These are phyloP conservation scores for Chlorella variabilis DNA, from an alignment of 163 green algal species.

Conservation along the genomic window DNA sequence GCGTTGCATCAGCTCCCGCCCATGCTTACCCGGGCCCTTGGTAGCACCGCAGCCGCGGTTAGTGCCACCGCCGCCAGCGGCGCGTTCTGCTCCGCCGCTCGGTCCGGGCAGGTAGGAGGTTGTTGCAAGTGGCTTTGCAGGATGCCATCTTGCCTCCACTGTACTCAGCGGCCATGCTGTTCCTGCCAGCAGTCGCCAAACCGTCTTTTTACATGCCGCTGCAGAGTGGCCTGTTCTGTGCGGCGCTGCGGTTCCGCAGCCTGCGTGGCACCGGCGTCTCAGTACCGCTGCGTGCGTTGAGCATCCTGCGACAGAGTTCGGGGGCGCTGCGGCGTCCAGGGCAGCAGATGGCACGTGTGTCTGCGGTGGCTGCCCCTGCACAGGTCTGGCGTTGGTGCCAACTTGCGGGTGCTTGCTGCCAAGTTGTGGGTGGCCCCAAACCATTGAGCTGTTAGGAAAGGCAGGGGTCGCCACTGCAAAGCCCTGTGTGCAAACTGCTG, in stretches of 20 bases:
- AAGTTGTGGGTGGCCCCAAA: too few species aligned
- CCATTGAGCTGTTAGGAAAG: too few species aligned
- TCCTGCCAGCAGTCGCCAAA: too few species aligned
- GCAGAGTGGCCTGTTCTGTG: background rate
- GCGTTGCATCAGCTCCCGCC: background rate
- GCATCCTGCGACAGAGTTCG: background rate
- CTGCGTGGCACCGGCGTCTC: background rate
- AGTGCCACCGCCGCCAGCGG: conserved; percentile 8
- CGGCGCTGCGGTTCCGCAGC: conserved; percentile 3
- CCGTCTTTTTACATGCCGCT: too few species aligned
- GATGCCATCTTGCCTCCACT: too few species aligned
- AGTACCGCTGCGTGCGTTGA: conserved; percentile 1
- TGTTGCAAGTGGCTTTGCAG: background rate
- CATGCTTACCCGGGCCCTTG: background rate
- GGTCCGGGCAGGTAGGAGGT: background rate
- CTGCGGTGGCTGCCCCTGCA: conserved; percentile 13
- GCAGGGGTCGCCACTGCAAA: too few species aligned
- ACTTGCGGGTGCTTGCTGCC: background rate
- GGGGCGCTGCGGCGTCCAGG: background rate
- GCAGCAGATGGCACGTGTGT: background rate
- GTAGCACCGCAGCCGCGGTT: background rate
- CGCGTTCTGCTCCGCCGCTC: background rate
- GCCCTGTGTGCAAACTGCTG: too few species aligned
- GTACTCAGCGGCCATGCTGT: too few species aligned
- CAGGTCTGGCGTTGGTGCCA: conserved; percentile 4